A percentile compares a stretch with the other conserved stretches of the same genome.
These are phyloP conservation scores for Lineolata rhizophorae DNA, from an alignment of 495 filamentous ascomycete species.

Conservation along the genomic window DNA sequence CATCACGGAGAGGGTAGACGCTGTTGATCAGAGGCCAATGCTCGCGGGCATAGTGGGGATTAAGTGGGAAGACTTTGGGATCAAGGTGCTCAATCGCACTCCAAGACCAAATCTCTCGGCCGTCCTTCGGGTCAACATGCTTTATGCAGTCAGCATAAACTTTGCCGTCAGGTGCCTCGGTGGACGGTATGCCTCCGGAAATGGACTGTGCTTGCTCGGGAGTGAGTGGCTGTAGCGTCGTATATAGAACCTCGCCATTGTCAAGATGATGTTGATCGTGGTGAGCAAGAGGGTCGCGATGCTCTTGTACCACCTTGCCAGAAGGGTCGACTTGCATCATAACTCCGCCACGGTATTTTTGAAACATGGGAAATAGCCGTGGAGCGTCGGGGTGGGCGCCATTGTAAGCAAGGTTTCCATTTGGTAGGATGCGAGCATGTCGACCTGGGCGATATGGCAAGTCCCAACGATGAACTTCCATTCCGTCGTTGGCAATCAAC, in stretches of 20 bases:
- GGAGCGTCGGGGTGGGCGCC: conserved; percentile 21
- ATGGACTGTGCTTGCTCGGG: conserved; percentile 16
- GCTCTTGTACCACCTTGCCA: conserved; percentile 20
- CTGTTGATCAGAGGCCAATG: conserved; percentile 26
- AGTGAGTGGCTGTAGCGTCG: conserved; percentile 20
- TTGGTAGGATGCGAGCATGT: conserved; percentile 21
- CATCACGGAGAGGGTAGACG: conserved; percentile 17
- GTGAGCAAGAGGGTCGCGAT: conserved; percentile 21
- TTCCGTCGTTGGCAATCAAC: conserved; percentile 20
- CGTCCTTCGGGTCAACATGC: conserved; percentile 16
- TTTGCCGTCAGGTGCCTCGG: conserved; percentile 18
- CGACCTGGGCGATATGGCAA: conserved; percentile 22
- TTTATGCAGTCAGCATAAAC: conserved; percentile 25
- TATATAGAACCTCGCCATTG: conserved; percentile 23
- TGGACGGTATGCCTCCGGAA: conserved; percentile 20
- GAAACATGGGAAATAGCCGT: conserved; percentile 22
- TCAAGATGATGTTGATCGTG: conserved; percentile 26
- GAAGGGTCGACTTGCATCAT: conserved; percentile 22
- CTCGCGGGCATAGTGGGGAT: conserved; percentile 23
- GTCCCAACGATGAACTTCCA: conserved; percentile 24
- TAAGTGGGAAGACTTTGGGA: conserved; percentile 16
- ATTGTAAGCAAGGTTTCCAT: conserved; percentile 25
- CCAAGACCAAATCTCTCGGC: conserved; percentile 22
- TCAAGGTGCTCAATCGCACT: conserved; percentile 21
- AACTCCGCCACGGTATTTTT: conserved; percentile 24